Conservation (phyloP, 1,284 basidiomycete genomes). For the Coniferiporia sulphurascens region DNA sequence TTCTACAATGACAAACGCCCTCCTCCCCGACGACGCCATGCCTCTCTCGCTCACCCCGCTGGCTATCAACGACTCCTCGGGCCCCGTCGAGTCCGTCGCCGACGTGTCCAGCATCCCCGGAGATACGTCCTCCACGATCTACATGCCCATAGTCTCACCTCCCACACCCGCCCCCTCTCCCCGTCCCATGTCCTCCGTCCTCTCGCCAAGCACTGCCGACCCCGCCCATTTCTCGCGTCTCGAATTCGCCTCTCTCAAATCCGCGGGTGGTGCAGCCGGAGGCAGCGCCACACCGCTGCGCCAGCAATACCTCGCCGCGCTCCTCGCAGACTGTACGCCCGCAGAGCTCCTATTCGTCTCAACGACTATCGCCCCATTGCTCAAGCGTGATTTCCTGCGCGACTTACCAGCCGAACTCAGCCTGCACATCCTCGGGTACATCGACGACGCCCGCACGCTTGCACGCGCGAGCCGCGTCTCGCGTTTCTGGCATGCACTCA, state of each 20-base stretch:
- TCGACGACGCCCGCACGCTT: conserved; percentile 80
- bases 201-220: conserved; percentile 25
- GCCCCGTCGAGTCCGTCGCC: not conserved
- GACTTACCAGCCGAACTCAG: conserved; percentile 84
- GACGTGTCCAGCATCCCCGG: not conserved
- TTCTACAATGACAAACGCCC: not conserved
- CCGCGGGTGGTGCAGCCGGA: conserved; percentile 26
- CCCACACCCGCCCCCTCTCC: conserved; percentile 71
- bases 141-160: conserved; percentile 57
- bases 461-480: conserved; percentile 72
- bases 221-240: conserved; percentile 29
- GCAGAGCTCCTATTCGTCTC: conserved; percentile 80
- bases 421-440: conserved; percentile 75
- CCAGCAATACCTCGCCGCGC: conserved; percentile 54
- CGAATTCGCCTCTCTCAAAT: conserved; percentile 34
- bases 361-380: conserved; percentile 68
- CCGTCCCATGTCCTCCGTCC: conserved; percentile 26
- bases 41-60: no score
- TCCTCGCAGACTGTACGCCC: conserved; percentile 64
- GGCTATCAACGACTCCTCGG: not conserved
- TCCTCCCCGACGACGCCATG: no score
- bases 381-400: conserved; percentile 84
- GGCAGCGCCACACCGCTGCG: conserved; percentile 32
- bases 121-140: conserved; percentile 32
- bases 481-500: conserved; percentile 70